Percentiles rank a stretch among this genome's conserved stretches.
Evolutionary conservation across 306 rosid species (phyloP).

Genomic region (Dalbergia cochinchinensis): DNA sequence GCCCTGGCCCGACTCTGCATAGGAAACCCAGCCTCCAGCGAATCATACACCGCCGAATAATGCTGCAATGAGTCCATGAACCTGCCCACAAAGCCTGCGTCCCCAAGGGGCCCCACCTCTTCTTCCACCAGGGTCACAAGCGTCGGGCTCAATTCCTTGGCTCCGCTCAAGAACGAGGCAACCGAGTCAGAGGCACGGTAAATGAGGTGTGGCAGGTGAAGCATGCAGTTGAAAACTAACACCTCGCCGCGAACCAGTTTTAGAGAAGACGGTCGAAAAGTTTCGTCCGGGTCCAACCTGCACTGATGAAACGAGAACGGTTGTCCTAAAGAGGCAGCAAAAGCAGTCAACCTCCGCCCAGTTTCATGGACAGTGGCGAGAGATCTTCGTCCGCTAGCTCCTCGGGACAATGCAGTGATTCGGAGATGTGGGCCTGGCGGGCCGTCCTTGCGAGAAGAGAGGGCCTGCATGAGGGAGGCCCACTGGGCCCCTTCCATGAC

Average conservation of each 20-base stretch:
- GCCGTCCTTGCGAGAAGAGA: slow-evolving; percentile 59
- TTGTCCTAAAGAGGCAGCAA: slow-evolving; percentile 77
- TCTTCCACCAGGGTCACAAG: slow-evolving; percentile 74
- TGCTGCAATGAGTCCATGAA: slow-evolving; percentile 81
- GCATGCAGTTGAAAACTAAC: slow-evolving; percentile 71
- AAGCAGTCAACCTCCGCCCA: slow-evolving; percentile 74
- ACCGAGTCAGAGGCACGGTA: slow-evolving; percentile 65
- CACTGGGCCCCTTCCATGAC: slow-evolving; percentile 90
- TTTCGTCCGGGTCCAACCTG: slow-evolving; percentile 75
- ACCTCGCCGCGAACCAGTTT: slow-evolving; percentile 83
- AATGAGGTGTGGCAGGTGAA: slow-evolving; percentile 72
- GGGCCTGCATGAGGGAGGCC: slow-evolving; percentile 82
- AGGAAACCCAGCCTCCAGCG: slow-evolving; percentile 79
- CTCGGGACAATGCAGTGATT: slow-evolving; percentile 74
- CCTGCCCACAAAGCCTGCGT: slow-evolving; percentile 58
- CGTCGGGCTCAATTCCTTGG: slow-evolving; percentile 62
- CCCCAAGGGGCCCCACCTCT: slow-evolving; percentile 48
- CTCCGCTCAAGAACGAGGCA: slow-evolving; percentile 69
- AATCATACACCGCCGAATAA: slow-evolving; percentile 79
- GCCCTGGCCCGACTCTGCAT: slow-evolving; percentile 63
- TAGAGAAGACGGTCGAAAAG: slow-evolving; percentile 59
- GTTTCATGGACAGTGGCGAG: slow-evolving; percentile 78
- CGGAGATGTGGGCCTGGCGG: slow-evolving; percentile 72
- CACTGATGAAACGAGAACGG: slow-evolving; percentile 89
- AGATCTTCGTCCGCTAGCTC: slow-evolving; percentile 58